A percentile compares a stretch with the other conserved stretches of the same genome.
Evolutionary conservation across 306 rosid species (phyloP).

Genomic region (Cucumis hystrix): DNA sequence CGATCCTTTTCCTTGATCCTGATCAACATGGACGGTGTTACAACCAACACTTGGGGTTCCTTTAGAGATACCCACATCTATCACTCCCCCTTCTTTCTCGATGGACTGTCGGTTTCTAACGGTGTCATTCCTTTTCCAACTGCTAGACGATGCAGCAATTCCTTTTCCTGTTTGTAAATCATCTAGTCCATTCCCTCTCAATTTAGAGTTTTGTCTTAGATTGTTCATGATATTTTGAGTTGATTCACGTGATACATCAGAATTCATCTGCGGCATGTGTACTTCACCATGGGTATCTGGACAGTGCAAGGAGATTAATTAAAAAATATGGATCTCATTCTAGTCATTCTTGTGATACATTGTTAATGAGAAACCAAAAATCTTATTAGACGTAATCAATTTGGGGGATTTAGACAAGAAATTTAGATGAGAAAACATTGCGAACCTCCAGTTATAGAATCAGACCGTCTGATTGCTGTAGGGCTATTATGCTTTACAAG

Average conservation of each 20-base stretch:
- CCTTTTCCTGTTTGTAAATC: slow-evolving; percentile 13
- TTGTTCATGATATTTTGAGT: slow-evolving; percentile 37
- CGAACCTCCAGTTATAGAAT: slow-evolving; percentile 26
- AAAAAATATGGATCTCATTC: neutral
- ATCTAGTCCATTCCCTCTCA: slow-evolving; percentile 6
- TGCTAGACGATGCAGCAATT: slow-evolving; percentile 7
- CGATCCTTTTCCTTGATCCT: slow-evolving; percentile 12
- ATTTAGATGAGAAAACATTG: neutral
- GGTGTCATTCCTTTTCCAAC: slow-evolving; percentile 10
- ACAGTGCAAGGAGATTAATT: slow-evolving; percentile 2
- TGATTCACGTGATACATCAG: slow-evolving; percentile 21
- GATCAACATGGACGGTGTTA: neutral
- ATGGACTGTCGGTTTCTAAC: slow-evolving; percentile 8
- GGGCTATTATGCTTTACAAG: slow-evolving; percentile 15
- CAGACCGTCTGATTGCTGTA: slow-evolving; percentile 8
- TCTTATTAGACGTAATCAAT: neutral
- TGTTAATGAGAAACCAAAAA: neutral
- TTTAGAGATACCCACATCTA: neutral
- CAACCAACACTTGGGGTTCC: slow-evolving; percentile 2
- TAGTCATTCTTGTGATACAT: neutral
- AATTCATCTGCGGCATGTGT: slow-evolving; percentile 5
- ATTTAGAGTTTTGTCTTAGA: slow-evolving; percentile 18
- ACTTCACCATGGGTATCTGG: slow-evolving; percentile 26
- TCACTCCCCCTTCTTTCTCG: slow-evolving; percentile 13
- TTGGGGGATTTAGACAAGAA: neutral